Percentiles rank a stretch among this genome's conserved stretches.
Evolutionary conservation across 1,139 yeast genomes (phyloP).

Genomic region (Sugiyamaella paludigena): DNA sequence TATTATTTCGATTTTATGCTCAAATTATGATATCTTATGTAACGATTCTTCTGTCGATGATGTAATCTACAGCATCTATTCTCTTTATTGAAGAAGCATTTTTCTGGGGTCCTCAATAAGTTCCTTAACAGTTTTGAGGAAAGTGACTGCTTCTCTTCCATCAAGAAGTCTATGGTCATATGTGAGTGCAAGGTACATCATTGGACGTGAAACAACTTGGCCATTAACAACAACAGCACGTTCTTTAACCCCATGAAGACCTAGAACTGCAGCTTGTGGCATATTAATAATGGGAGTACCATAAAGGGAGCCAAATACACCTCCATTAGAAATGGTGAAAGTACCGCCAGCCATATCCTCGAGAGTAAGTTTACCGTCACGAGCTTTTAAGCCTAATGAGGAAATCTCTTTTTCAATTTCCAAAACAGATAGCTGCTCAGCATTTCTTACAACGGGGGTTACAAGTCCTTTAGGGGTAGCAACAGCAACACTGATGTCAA

Average conservation of each 20-base stretch:
- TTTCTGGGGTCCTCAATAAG: slow-evolving; percentile 98
- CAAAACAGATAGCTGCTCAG: slow-evolving; percentile 83
- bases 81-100: slow-evolving; percentile 69
- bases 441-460: slow-evolving; percentile 97
- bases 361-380: slow-evolving; percentile 92
- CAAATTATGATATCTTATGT: not conserved
- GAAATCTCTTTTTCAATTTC: slow-evolving; percentile 88
- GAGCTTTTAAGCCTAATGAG: slow-evolving; percentile 84
- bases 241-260: slow-evolving; percentile 96
- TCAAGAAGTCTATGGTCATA: slow-evolving; percentile 98
- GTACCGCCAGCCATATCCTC: slow-evolving; percentile 99
- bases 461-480: slow-evolving; percentile 99
- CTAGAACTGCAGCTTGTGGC: slow-evolving; percentile 98
- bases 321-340: slow-evolving; percentile 98
- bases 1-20: too few species aligned
- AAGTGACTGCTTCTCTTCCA: slow-evolving; percentile 98
- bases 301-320: slow-evolving; percentile 95
- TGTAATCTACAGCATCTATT: too few species aligned
- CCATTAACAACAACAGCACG: slow-evolving; percentile 97
- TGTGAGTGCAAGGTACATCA: slow-evolving; percentile 99
- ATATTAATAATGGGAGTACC: slow-evolving; percentile 98
- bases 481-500: slow-evolving; percentile 94
- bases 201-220: slow-evolving; percentile 94
- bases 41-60: not conserved
- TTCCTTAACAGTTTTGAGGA: slow-evolving; percentile 94